A percentile compares a stretch with the other conserved stretches of the same genome.
phyloP scores from a whole-genome alignment of 1,139 yeast species.

The Arxiozyma bovina region DNA sequence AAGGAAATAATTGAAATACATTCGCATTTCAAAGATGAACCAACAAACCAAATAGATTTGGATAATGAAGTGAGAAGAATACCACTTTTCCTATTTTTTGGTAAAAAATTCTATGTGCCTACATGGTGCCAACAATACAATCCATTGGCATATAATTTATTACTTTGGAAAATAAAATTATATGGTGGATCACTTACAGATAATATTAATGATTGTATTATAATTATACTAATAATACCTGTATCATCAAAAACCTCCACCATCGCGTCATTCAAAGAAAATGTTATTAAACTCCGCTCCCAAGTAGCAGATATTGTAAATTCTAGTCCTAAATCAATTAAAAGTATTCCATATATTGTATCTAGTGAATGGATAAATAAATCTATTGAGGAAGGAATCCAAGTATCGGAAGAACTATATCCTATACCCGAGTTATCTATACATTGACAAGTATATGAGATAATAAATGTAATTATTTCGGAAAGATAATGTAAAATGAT shows the following conservation, averaged over 20 bases:
- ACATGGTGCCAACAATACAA: constrained; percentile 15
- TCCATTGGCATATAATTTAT: constrained; percentile 20
- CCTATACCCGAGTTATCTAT: constrained; percentile 11
- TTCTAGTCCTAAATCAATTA: constrained; percentile 13
- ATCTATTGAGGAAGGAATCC: constrained; percentile 34
- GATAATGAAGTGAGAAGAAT: background rate
- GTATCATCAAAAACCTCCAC: background rate
- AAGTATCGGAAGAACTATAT: constrained; percentile 41
- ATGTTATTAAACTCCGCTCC: constrained; percentile 13
- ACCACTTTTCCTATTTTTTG: background rate
- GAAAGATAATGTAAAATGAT: too few relatives aligned
- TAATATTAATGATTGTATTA: constrained; percentile 15
- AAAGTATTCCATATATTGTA: constrained; percentile 43
- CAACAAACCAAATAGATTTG: background rate
- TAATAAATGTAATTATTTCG: background rate
- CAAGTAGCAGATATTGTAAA: constrained; percentile 24
- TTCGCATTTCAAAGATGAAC: background rate
- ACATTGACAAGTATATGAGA: background rate
- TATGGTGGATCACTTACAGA: constrained; percentile 26
- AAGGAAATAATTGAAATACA: background rate
- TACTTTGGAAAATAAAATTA: constrained; percentile 11
- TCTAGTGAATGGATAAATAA: constrained; percentile 36
- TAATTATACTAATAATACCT: constrained; percentile 19
- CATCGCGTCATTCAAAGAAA: background rate
- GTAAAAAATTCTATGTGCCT: background rate